Percentiles rank a stretch among this genome's conserved stretches.
Conservation (phyloP, 1,284 basidiomycete species). For the Malassezia slooffiae region DNA sequence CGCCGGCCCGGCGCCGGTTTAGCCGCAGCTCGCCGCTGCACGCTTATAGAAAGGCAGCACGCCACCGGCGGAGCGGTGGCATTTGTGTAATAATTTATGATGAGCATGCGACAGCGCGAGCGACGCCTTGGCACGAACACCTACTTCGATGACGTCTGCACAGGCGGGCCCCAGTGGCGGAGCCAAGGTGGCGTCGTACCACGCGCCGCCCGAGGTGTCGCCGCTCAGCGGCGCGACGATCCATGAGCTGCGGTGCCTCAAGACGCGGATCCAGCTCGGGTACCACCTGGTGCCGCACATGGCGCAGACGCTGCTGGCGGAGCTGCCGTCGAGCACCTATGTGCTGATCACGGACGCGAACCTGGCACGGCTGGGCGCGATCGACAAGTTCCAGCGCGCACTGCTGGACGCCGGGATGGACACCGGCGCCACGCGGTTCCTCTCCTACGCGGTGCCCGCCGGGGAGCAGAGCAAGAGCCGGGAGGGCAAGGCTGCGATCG, state of each 20-base stretch:
- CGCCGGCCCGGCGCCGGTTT: too few species aligned
- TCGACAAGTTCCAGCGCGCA: slow-evolving; percentile 49
- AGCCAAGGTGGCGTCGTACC: slow-evolving; percentile 41
- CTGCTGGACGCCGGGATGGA: slow-evolving; percentile 35
- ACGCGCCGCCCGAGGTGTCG: slow-evolving; percentile 33
- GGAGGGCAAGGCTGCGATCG: slow-evolving; percentile 80
- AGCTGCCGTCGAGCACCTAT: slow-evolving; percentile 74
- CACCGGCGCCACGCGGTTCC: slow-evolving; percentile 54
- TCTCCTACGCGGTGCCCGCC: slow-evolving; percentile 69
- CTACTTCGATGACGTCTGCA: too few species aligned
- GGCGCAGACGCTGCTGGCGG: slow-evolving; percentile 59
- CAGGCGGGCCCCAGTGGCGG: too few species aligned
- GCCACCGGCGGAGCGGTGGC: too few species aligned
- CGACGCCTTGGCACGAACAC: too few species aligned
- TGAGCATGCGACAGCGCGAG: too few species aligned
- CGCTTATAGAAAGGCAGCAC: too few species aligned
- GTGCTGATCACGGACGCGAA: slow-evolving; percentile 86
- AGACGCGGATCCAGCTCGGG: slow-evolving; percentile 41
- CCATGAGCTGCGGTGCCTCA: slow-evolving; percentile 35
- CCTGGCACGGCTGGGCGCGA: slow-evolving; percentile 62
- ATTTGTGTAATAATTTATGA: too few species aligned
- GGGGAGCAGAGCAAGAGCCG: slow-evolving; percentile 88
- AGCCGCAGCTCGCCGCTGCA: too few species aligned
- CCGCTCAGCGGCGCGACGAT: slow-evolving; percentile 34
- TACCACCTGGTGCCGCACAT: slow-evolving; percentile 45